Conservation (phyloP, 192 early-diverging fungal species). For the Linnemannia zychae region DNA sequence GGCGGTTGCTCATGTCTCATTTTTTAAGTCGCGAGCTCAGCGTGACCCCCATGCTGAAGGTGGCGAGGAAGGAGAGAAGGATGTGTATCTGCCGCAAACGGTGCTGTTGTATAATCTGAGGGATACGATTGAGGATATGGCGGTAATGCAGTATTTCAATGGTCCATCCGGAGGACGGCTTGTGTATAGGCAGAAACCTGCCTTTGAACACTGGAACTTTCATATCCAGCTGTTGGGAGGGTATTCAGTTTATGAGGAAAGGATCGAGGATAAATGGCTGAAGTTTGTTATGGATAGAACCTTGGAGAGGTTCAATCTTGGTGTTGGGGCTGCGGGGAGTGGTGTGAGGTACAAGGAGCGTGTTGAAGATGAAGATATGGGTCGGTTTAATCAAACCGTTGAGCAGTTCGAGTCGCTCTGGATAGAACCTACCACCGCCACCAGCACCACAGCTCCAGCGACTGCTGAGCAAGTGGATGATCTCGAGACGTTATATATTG, state of each 20-base stretch:
- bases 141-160: slow-evolving; percentile 2
- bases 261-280: neutral
- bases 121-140: neutral
- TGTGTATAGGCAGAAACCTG: too few relatives aligned
- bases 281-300: neutral
- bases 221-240: neutral
- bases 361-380: neutral
- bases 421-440: too few relatives aligned
- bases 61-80: neutral
- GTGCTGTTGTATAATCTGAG: slow-evolving; percentile 6
- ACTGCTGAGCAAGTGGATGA: neutral
- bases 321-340: neutral
- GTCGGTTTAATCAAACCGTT: too few relatives aligned
- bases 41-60: neutral
- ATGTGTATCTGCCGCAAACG: neutral
- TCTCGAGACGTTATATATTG: neutral
- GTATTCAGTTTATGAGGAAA: neutral
- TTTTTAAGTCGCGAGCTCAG: neutral
- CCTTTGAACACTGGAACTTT: neutral
- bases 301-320: neutral
- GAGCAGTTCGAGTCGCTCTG: too few relatives aligned
- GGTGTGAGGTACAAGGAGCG: neutral
- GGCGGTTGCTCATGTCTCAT: neutral
- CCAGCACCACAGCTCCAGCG: neutral
- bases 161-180: neutral